These are phyloP conservation scores for Boechera stricta DNA, from an alignment of 345 rosid genomes.

Conservation along the genomic window DNA sequence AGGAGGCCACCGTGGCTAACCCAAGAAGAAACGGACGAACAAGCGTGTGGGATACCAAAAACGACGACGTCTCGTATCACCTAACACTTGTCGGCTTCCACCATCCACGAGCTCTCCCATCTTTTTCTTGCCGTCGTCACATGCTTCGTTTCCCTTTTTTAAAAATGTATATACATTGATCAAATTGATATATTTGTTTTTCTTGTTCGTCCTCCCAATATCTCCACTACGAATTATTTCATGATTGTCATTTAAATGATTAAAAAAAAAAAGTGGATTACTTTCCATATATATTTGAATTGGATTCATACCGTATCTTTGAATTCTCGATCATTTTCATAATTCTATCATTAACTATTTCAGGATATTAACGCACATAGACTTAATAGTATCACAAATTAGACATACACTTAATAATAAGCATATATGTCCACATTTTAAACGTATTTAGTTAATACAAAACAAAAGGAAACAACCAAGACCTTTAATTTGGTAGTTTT, in stretches of 20 bases:
- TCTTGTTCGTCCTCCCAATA: slow-evolving; percentile 22
- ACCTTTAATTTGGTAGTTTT: slow-evolving; percentile 15
- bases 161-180: slow-evolving; percentile 25
- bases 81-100: slow-evolving; percentile 42
- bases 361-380: slow-evolving; percentile 18
- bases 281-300: slow-evolving; percentile 23
- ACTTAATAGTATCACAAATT: slow-evolving; percentile 1
- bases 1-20: slow-evolving; percentile 30
- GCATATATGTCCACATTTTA: neutral
- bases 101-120: slow-evolving; percentile 37
- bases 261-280: slow-evolving; percentile 20
- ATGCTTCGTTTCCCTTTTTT: slow-evolving; percentile 25
- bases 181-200: neutral
- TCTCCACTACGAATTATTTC: slow-evolving; percentile 33
- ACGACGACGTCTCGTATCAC: slow-evolving; percentile 41
- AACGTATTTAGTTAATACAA: slow-evolving; percentile 28
- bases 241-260: slow-evolving; percentile 21
- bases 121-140: slow-evolving; percentile 28
- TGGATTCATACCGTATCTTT: slow-evolving; percentile 30
- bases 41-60: slow-evolving; percentile 36
- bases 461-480: slow-evolving; percentile 19
- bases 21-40: slow-evolving; percentile 38
- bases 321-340: neutral
- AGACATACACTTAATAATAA: neutral
- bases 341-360: slow-evolving; percentile 1